A percentile compares a stretch with the other conserved stretches of the same genome.
Evolutionary conservation across 768 basidiomycete species (phyloP).

Genomic region (Pleurotus giganteus): DNA sequence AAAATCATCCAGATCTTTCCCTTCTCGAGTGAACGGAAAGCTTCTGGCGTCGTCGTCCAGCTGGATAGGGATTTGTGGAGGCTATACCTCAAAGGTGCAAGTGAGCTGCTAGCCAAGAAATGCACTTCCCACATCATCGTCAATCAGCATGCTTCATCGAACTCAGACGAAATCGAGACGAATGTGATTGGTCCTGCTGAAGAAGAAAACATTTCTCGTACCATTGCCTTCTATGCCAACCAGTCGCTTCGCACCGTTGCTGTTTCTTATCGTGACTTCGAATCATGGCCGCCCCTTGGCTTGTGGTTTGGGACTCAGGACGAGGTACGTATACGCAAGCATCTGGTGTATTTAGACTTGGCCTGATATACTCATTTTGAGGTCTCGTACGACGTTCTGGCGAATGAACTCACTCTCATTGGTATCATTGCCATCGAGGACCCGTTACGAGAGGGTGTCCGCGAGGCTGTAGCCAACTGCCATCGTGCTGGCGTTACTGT

Average conservation of each 20-base stretch:
- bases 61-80: constrained; percentile 53
- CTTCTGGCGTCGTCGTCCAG: constrained; percentile 86
- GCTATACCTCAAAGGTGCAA: constrained; percentile 89
- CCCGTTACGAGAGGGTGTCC: constrained; percentile 87
- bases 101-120: constrained; percentile 84
- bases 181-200: constrained; percentile 64
- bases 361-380: constrained; percentile 23
- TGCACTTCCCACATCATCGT: constrained; percentile 78
- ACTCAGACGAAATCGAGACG: constrained; percentile 44
- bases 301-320: constrained; percentile 36
- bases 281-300: constrained; percentile 76
- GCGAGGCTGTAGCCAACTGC: constrained; percentile 87
- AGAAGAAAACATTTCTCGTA: constrained; percentile 81
- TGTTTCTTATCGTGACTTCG: constrained; percentile 87
- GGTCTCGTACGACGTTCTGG: constrained; percentile 70
- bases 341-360: background rate
- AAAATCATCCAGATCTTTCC: constrained; percentile 70
- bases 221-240: constrained; percentile 97
- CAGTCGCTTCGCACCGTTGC: constrained; percentile 95
- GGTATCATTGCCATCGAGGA: constrained; percentile 96
- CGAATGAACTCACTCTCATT: constrained; percentile 76
- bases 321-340: constrained; percentile 41
- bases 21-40: constrained; percentile 79
- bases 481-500: constrained; percentile 86
- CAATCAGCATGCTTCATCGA: constrained; percentile 26